Evolutionary conservation across 139 green algal genomes (phyloP), one percentile per base, ranked within the genome.

Genomic region (Chlamydomonas sphaeroides): DNA sequence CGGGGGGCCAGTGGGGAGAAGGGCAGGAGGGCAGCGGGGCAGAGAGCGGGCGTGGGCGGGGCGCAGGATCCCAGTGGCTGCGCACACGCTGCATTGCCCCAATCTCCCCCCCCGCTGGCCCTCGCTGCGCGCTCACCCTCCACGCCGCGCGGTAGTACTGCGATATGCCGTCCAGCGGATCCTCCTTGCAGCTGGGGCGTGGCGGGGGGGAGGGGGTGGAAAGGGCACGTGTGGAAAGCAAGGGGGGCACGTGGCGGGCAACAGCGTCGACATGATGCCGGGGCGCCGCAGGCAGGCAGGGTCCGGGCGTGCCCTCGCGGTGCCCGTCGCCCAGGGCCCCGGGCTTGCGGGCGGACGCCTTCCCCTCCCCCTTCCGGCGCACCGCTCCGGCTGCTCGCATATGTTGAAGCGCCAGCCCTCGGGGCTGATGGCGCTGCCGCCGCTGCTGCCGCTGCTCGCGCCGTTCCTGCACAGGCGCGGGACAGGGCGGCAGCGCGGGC

Each of bases 341-440:
- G 28, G 28, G 11, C 28, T 3, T 35, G 32, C 11, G 30, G 10
- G n/a, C 59, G 53, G 5, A 10, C 53, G 17, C 53, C 53, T 30
- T 30, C 53, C 53, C 53, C 23, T 17, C 23, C 53, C 53, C 53
- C 21, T 30, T 30, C 15, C 20, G 21, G 53, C 21, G 67, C 68
- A 87, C n/a, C 91, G 59, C 49, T 74, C 49, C 10, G 65, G 79
- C 68, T 94, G 86, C 30, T 89, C 79, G 68, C 91, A 94, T 38
- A 94, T 92, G 86, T 92, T 93, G 88, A 92, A 93, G 33, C 91
- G 66, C 88, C 89, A 94, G 39, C 91, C 94, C 77, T 88, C 66
- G 14, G 78, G 10, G 35, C 80, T 84, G 73, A 96, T 96, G 48
- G 90, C 93, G 62, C 84, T 92, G 30, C 94, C 94, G 36, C 94